Percentiles rank a stretch among this genome's conserved stretches.
phyloP scores from a whole-genome alignment of 2,329 filamentous ascomycete genomes.

The Davidsoniella australis region DNA sequence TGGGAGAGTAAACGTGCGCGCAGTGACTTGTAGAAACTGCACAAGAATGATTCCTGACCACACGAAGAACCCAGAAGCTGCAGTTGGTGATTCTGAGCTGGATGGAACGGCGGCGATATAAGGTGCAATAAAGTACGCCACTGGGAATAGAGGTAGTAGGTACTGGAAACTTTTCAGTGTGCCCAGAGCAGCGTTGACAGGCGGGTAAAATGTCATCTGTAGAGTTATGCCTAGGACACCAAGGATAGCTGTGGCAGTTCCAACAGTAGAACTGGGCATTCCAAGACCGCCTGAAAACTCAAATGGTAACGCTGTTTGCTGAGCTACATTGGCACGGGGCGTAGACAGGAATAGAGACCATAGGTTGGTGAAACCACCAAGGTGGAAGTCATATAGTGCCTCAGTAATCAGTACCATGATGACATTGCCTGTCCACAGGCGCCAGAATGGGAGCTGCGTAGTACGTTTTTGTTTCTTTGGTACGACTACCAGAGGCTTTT shows the following conservation, averaged over 20 bases:
- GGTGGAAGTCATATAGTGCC: slow-evolving; percentile 55
- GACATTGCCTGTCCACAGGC: slow-evolving; percentile 31
- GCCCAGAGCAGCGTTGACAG: slow-evolving; percentile 45
- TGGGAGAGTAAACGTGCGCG: slow-evolving; percentile 50
- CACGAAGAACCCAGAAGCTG: slow-evolving; percentile 31
- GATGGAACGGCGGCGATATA: slow-evolving; percentile 49
- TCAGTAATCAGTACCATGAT: slow-evolving; percentile 41
- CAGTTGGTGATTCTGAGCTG: slow-evolving; percentile 22
- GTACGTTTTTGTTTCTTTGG: background rate
- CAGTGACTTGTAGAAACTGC: slow-evolving; percentile 51
- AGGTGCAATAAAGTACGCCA: slow-evolving; percentile 50
- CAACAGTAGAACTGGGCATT: slow-evolving; percentile 48
- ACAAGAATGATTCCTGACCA: slow-evolving; percentile 47
- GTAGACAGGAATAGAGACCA: slow-evolving; percentile 55
- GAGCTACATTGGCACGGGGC: slow-evolving; percentile 27
- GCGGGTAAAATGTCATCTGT: slow-evolving; percentile 52
- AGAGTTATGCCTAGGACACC: slow-evolving; percentile 52
- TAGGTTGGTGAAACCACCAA: slow-evolving; percentile 49
- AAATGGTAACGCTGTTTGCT: slow-evolving; percentile 22
- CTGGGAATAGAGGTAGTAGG: slow-evolving; percentile 48
- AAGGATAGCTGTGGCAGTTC: slow-evolving; percentile 51
- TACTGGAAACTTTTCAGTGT: slow-evolving; percentile 48
- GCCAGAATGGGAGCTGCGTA: slow-evolving; percentile 21
- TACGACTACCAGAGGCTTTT: background rate
- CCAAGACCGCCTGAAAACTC: slow-evolving; percentile 50